These are phyloP conservation scores for Podospora comata DNA, from an alignment of 495 filamentous ascomycete species.

Conservation along the genomic window DNA sequence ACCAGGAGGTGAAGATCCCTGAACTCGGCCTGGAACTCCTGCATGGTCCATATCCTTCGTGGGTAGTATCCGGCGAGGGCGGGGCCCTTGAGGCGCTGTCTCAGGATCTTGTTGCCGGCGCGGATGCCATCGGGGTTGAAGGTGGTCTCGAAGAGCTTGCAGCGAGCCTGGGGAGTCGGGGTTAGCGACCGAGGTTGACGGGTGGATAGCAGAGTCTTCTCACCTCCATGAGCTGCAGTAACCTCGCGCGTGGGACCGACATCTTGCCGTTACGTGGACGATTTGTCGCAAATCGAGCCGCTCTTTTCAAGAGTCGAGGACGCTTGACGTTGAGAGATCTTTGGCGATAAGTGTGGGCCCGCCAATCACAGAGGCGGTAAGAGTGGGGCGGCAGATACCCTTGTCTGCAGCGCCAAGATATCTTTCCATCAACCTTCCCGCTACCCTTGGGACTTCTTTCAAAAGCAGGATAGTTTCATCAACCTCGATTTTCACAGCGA, in stretches of 20 bases:
- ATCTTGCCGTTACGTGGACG: constrained; percentile 49
- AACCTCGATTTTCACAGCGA: not conserved
- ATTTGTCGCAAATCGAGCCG: constrained; percentile 7
- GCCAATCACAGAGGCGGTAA: constrained; percentile 14
- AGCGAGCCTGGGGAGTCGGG: constrained; percentile 63
- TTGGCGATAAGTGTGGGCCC: not conserved
- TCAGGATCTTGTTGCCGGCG: constrained; percentile 82
- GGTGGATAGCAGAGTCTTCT: not conserved
- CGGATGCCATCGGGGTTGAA: constrained; percentile 82
- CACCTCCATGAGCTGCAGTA: constrained; percentile 80
- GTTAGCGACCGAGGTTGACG: constrained; percentile 11
- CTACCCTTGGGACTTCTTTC: not conserved
- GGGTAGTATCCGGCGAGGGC: constrained; percentile 84
- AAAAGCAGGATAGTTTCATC: not conserved
- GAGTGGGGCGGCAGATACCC: constrained; percentile 5
- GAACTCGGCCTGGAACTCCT: constrained; percentile 64
- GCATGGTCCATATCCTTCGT: constrained; percentile 62
- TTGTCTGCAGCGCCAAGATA: not conserved
- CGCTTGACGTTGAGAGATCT: constrained; percentile 23
- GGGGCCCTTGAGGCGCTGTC: constrained; percentile 77
- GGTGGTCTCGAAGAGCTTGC: constrained; percentile 82
- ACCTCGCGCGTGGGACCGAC: constrained; percentile 66
- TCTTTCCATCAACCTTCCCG: not conserved
- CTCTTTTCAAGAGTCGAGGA: constrained; percentile 3
- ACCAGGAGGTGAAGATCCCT: constrained; percentile 54